Evolutionary conservation across 345 rosid genomes (phyloP), one percentile per base, ranked within the genome.

Genomic region (Limnanthes douglasii): DNA sequence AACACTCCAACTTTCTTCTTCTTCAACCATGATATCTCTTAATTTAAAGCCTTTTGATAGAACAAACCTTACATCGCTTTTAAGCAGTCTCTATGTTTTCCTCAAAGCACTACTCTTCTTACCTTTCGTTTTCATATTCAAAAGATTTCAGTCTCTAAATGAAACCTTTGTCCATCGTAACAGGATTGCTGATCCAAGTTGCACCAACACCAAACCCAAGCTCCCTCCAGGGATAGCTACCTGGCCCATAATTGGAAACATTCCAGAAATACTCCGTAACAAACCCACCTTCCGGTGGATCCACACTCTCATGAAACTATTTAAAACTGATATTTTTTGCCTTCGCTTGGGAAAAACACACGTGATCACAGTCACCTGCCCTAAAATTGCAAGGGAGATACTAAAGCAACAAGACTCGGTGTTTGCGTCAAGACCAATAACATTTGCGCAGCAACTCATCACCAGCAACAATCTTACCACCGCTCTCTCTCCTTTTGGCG

Each of bases 221-320:
- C 68, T 61, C 17, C 73, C 73, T 0, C 73, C 73, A 0, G 68
- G 73, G 3, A 64, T 64, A n/a, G 15, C 15, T 3, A 56, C 62
- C 27, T 66, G 68, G 65, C 73, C 62, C 0, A 16, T 66, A 37
- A 18, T 66, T 11, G 73, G 73, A 2, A 53, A 29, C 48, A 18
- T 68, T 7, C 66, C 64, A 0, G 37, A 56, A 28, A 48, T 68
- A 64, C 38, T 63, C 5, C 34, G 25, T 18, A 44, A 34, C 37
- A 66, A 63, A 23, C 69, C 67, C 0, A 37, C 45, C 1, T 60
- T 56, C 31, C 13, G 50, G 2, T 68, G 75, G 75, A 54, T 68
- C 24, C 75, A 63, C 37, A 28, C 36, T 21, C 47, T 60, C 18
- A 64, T 69, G 71, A 54, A 69, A 8, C 56, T 56, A 21, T 39